These are phyloP conservation scores for Aspergillus baeticus DNA, from an alignment of 495 filamentous ascomycete genomes.

Conservation along the genomic window DNA sequence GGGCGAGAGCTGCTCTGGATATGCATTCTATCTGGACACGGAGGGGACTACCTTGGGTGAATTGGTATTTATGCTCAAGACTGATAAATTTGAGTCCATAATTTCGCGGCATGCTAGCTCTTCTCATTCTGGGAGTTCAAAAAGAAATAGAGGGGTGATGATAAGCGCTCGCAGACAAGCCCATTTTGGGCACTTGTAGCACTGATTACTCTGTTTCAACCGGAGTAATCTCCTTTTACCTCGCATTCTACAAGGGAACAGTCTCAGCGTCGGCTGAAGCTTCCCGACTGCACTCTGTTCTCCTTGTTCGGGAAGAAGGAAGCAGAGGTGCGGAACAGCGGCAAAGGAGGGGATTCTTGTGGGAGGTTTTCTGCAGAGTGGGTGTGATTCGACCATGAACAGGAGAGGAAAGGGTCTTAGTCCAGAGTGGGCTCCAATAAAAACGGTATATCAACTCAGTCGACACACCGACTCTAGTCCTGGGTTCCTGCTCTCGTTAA, in stretches of 20 bases:
- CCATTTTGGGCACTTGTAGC: not conserved
- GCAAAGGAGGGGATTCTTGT: not conserved
- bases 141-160: too few relatives aligned
- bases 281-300: not conserved
- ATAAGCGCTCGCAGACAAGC: constrained; percentile 1
- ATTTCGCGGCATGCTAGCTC: too few relatives aligned
- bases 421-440: constrained; percentile 15
- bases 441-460: constrained; percentile 3
- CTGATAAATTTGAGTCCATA: too few relatives aligned
- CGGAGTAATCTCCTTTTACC: not conserved
- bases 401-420: constrained; percentile 8
- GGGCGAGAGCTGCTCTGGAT: too few relatives aligned
- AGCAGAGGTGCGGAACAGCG: not conserved
- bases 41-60: too few relatives aligned
- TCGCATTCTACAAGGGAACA: too few relatives aligned
- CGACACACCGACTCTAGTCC: constrained; percentile 2
- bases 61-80: too few relatives aligned
- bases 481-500: not conserved
- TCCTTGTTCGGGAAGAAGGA: not conserved
- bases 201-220: not conserved
- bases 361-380: constrained; percentile 3
- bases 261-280: too few relatives aligned
- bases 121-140: too few relatives aligned
- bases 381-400: constrained; percentile 13
- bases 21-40: too few relatives aligned